Evolutionary conservation across 768 basidiomycete species (phyloP).

Genomic region (Rhodotorula diobovata): DNA sequence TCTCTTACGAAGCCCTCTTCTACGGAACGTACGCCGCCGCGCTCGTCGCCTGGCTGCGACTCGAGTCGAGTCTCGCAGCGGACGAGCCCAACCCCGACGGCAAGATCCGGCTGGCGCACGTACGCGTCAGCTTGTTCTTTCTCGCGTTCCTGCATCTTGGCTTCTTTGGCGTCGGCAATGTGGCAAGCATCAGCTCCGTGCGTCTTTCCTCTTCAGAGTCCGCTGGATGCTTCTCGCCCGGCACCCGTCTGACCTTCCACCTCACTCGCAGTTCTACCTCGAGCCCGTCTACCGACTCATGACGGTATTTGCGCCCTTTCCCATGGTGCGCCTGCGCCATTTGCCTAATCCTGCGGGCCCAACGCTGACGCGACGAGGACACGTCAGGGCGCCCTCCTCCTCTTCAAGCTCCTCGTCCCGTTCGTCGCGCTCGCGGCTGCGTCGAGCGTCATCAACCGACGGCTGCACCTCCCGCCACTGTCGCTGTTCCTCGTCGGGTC

Average conservation of each 20-base stretch:
- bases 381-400: conserved; percentile 45
- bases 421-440: conserved; percentile 69
- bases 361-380: conserved; percentile 47
- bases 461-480: conserved; percentile 67
- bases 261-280: conserved; percentile 65
- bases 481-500: conserved; percentile 73
- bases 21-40: conserved; percentile 65
- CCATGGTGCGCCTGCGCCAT: conserved; percentile 54
- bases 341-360: neutral
- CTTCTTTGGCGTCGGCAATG: conserved; percentile 70
- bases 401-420: conserved; percentile 77
- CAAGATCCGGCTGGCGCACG: conserved; percentile 54
- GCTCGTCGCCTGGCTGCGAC: conserved; percentile 63
- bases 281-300: conserved; percentile 82
- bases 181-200: conserved; percentile 71
- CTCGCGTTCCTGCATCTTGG: conserved; percentile 80
- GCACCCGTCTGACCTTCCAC: neutral
- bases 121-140: conserved; percentile 73
- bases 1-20: conserved; percentile 76
- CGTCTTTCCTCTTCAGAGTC: neutral
- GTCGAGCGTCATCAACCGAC: conserved; percentile 65
- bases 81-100: neutral
- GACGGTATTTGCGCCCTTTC: conserved; percentile 77
- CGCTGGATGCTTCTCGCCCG: neutral
- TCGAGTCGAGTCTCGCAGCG: conserved; percentile 51